These are phyloP conservation scores for Ophiosphaerella narmari DNA, from an alignment of 2,329 filamentous ascomycete species.

Conservation along the genomic window DNA sequence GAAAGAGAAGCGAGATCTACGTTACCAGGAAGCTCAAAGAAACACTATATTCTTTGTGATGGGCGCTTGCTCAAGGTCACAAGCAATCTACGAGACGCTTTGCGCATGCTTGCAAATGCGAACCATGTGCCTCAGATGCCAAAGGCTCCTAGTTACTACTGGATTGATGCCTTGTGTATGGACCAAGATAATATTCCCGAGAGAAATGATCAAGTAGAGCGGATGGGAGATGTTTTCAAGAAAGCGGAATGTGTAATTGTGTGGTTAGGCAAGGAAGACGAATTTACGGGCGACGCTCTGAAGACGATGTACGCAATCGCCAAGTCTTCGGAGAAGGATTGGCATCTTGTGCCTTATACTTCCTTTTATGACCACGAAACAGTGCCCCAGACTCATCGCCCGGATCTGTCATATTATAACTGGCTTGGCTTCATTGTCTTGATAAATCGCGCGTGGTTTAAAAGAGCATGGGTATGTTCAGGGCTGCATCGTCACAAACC, in stretches of 20 bases:
- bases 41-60: slow-evolving; percentile 25
- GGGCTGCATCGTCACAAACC: too few species aligned
- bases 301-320: slow-evolving; percentile 22
- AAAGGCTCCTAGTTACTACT: slow-evolving; percentile 23
- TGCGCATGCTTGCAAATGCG: slow-evolving; percentile 24
- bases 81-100: slow-evolving; percentile 27
- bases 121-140: slow-evolving; percentile 7
- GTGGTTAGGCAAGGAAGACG: slow-evolving; percentile 39
- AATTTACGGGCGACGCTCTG: slow-evolving; percentile 28
- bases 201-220: slow-evolving; percentile 31
- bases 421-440: slow-evolving; percentile 36
- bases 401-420: slow-evolving; percentile 22
- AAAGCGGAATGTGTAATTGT: slow-evolving; percentile 30
- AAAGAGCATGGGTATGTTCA: slow-evolving; percentile 28
- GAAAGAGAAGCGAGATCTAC: neutral
- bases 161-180: slow-evolving; percentile 40
- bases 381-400: slow-evolving; percentile 1
- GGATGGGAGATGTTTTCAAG: slow-evolving; percentile 37
- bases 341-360: slow-evolving; percentile 25
- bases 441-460: slow-evolving; percentile 35
- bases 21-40: neutral
- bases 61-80: slow-evolving; percentile 24
- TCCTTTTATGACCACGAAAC: slow-evolving; percentile 25
- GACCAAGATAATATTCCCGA: slow-evolving; percentile 31
- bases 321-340: slow-evolving; percentile 20